phyloP scores from a whole-genome alignment of 495 filamentous ascomycete genomes.

The Eremomyces bilateralis region DNA sequence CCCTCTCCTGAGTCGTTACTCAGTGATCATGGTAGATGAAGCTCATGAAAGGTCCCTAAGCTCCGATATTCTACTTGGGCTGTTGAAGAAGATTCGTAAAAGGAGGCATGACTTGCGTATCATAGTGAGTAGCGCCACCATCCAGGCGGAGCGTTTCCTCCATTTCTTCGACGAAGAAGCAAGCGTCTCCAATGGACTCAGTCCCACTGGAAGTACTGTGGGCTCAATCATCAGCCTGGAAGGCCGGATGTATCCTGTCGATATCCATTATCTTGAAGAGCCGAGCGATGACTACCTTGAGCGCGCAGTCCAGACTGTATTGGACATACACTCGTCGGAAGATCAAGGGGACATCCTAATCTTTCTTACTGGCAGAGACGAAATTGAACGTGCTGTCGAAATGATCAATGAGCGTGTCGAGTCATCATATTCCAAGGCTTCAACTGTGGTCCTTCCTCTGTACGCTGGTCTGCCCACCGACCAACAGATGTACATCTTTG shows the following conservation, averaged over 20 bases:
- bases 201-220: conserved; percentile 15
- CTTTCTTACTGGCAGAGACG: conserved; percentile 22
- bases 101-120: conserved; percentile 67
- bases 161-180: conserved; percentile 48
- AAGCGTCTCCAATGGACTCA: conserved; percentile 9
- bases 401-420: conserved; percentile 15
- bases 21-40: conserved; percentile 96
- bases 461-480: conserved; percentile 21
- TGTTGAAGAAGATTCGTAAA: conserved; percentile 85
- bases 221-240: conserved; percentile 74
- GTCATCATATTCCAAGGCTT: conserved; percentile 7
- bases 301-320: conserved; percentile 66
- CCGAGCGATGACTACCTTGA: conserved; percentile 80
- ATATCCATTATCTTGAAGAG: conserved; percentile 61
- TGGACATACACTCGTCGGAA: conserved; percentile 75
- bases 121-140: conserved; percentile 80
- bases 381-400: conserved; percentile 18
- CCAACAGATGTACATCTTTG: conserved; percentile 23
- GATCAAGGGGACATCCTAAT: conserved; percentile 64
- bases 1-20: conserved; percentile 79
- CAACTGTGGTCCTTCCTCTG: conserved; percentile 17
- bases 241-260: conserved; percentile 81
- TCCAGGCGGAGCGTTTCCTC: conserved; percentile 79
- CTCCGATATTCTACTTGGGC: conserved; percentile 76
- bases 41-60: conserved; percentile 91